Evolutionary conservation across 192 early-diverging fungal species (phyloP).

Genomic region (Dissophora ornata): DNA sequence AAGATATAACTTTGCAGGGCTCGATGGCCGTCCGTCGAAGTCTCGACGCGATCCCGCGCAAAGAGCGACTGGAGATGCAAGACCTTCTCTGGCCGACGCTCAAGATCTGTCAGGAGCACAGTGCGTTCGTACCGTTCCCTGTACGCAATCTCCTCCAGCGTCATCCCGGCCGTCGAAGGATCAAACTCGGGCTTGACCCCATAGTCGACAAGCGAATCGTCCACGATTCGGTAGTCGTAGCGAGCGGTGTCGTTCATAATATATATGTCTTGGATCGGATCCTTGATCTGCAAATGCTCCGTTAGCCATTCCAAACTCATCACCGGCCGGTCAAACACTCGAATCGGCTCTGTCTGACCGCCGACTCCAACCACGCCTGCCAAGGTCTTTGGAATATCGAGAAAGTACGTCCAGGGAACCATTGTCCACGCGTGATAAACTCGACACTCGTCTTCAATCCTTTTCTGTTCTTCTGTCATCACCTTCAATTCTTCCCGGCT

Average conservation of each 20-base stretch:
- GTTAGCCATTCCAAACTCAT: slow-evolving; percentile 37
- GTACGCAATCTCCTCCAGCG: background rate
- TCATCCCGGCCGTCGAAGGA: background rate
- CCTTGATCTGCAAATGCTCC: slow-evolving; percentile 28
- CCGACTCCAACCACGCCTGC: slow-evolving; percentile 13
- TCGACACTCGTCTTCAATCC: slow-evolving; percentile 12
- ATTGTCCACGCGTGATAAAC: slow-evolving; percentile 48
- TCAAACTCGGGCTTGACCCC: slow-evolving; percentile 18
- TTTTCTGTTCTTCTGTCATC: slow-evolving; percentile 23
- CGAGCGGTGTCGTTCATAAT: slow-evolving; percentile 32
- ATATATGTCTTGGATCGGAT: slow-evolving; percentile 38
- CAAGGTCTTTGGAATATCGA: slow-evolving; percentile 38
- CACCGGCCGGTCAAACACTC: slow-evolving; percentile 41
- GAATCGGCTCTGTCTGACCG: slow-evolving; percentile 32
- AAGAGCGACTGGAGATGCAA: slow-evolving; percentile 59
- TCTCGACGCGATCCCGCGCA: slow-evolving; percentile 47
- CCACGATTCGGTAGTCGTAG: slow-evolving; percentile 37
- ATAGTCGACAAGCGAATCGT: slow-evolving; percentile 38
- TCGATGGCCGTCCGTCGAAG: slow-evolving; percentile 14
- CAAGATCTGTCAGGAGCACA: slow-evolving; percentile 39
- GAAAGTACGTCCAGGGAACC: slow-evolving; percentile 51
- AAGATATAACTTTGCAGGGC: slow-evolving; percentile 18
- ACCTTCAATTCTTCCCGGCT: slow-evolving; percentile 6
- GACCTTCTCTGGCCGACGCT: slow-evolving; percentile 40
- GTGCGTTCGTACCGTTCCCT: background rate